A percentile compares a stretch with the other conserved stretches of the same genome.
Evolutionary conservation across 2,329 filamentous ascomycete species (phyloP).

Genomic region (Diaporthe ampelina): DNA sequence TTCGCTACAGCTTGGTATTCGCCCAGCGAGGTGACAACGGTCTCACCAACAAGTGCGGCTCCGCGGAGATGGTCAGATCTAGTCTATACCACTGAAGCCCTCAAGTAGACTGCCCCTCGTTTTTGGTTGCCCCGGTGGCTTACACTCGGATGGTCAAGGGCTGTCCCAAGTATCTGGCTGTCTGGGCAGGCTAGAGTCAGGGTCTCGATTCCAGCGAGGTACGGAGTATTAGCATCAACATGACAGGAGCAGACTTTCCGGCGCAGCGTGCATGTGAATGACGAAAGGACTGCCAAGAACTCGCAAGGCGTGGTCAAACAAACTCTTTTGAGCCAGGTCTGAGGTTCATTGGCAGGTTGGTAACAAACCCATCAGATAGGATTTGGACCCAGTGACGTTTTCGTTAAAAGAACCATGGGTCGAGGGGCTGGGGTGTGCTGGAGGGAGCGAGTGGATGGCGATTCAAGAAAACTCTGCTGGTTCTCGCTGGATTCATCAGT

Average conservation of each 20-base stretch:
- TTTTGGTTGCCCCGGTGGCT: no score
- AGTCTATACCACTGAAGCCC: no score
- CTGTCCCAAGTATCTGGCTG: background rate
- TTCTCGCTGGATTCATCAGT: background rate
- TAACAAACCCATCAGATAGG: background rate
- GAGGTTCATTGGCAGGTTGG: background rate
- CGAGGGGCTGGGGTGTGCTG: background rate
- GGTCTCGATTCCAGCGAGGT: background rate
- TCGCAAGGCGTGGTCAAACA: constrained; percentile 16
- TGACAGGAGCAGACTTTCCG: background rate
- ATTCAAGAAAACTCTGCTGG: constrained; percentile 19
- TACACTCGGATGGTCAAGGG: background rate
- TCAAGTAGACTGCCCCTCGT: no score
- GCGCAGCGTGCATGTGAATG: background rate
- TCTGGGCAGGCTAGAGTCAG: background rate
- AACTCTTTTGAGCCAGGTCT: background rate
- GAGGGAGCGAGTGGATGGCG: background rate
- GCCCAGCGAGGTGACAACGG: constrained; percentile 18
- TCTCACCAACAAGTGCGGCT: background rate
- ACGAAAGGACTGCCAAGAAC: constrained; percentile 22
- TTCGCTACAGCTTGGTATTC: background rate
- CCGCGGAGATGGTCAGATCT: constrained; percentile 21
- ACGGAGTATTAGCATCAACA: background rate
- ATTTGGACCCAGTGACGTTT: constrained; percentile 2
- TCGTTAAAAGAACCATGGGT: background rate